Conservation (phyloP, 2,329 filamentous ascomycete species). For the Calonectria pseudoreteaudii region DNA sequence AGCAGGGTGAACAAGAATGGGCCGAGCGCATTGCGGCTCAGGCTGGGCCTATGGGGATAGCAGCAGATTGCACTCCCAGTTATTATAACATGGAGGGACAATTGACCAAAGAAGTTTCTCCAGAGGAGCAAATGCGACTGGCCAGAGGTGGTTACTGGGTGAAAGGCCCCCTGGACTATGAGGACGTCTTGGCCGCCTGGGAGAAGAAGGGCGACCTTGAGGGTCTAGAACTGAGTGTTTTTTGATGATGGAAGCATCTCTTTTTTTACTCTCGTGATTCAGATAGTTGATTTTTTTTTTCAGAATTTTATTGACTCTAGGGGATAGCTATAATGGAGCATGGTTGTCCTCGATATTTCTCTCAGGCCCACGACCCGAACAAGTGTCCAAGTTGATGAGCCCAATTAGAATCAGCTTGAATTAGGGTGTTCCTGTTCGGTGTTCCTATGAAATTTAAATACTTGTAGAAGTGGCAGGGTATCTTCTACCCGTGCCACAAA, state of each 20-base stretch:
- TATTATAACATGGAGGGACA: constrained; percentile 63
- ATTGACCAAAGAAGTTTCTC: background rate
- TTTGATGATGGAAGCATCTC: background rate
- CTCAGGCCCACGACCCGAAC: background rate
- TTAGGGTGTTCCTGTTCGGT: background rate
- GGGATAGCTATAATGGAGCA: background rate
- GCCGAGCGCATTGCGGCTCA: constrained; percentile 10
- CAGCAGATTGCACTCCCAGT: constrained; percentile 65
- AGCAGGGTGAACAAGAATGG: background rate
- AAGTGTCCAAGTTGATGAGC: no score
- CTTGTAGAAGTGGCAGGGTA: background rate
- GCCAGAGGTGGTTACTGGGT: background rate
- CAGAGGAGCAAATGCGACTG: background rate
- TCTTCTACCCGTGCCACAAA: background rate
- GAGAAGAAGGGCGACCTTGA: background rate
- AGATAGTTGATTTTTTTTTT: background rate
- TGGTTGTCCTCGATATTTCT: background rate
- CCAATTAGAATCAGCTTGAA: background rate
- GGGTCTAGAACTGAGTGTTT: background rate
- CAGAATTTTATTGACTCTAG: background rate
- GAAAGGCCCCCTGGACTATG: background rate
- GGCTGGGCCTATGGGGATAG: constrained; percentile 23
- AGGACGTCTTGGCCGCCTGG: background rate
- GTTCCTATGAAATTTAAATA: background rate
- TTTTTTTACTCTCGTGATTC: background rate